These are phyloP conservation scores for Gryganskiella cystojenkinii DNA, from an alignment of 192 early-diverging fungal genomes.

Conservation along the genomic window DNA sequence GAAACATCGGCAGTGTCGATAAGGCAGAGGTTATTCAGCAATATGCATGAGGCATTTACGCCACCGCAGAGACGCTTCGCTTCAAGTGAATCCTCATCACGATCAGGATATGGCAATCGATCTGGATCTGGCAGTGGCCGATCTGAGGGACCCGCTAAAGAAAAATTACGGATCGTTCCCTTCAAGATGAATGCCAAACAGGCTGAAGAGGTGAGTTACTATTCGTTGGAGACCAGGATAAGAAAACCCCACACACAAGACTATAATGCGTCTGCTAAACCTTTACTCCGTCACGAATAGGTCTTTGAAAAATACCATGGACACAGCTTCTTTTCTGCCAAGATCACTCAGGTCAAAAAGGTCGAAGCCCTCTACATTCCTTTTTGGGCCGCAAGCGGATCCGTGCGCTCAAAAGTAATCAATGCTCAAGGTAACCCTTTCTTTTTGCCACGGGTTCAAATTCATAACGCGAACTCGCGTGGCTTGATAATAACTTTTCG, in stretches of 20 bases:
- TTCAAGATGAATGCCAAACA: constrained; percentile 58
- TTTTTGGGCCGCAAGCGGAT: constrained; percentile 64
- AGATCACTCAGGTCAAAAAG: constrained; percentile 37
- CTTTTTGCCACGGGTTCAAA: too few species aligned
- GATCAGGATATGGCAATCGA: constrained; percentile 21
- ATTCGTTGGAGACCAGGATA: too few species aligned
- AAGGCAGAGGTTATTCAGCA: too few species aligned
- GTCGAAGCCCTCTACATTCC: constrained; percentile 61
- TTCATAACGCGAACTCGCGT: not conserved
- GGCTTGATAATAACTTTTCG: not conserved
- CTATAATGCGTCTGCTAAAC: too few species aligned
- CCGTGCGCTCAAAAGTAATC: constrained; percentile 52
- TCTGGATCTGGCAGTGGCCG: not conserved
- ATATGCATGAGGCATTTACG: too few species aligned
- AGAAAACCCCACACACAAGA: too few species aligned
- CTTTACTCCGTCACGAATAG: constrained; percentile 17
- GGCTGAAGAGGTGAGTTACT: constrained; percentile 59
- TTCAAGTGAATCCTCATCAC: not conserved
- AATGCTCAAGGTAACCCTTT: constrained; percentile 58
- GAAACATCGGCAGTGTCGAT: too few species aligned
- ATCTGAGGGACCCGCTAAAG: constrained; percentile 45
- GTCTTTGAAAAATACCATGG: constrained; percentile 62
- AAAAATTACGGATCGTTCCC: constrained; percentile 58
- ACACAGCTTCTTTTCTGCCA: constrained; percentile 63
- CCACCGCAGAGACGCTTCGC: not conserved